These are phyloP conservation scores for Mariannaea sp. DNA, from an alignment of 2,329 filamentous ascomycete genomes.

Conservation along the genomic window DNA sequence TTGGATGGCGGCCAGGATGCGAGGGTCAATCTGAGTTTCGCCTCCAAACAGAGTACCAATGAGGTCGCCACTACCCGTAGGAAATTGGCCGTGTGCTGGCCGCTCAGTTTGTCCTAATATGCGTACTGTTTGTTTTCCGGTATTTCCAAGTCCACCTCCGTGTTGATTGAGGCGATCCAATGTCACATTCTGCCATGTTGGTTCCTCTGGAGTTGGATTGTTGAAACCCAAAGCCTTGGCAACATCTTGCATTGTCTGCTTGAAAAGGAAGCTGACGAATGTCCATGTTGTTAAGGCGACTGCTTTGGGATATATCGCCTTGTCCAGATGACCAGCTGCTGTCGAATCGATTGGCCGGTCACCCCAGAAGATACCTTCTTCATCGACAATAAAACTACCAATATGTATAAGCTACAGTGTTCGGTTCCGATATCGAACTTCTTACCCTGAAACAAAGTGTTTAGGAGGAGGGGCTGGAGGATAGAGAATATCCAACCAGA, in stretches of 20 bases:
- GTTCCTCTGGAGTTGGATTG: slow-evolving; percentile 32
- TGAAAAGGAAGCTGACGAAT: slow-evolving; percentile 54
- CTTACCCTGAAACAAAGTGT: slow-evolving; percentile 64
- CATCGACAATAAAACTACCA: slow-evolving; percentile 54
- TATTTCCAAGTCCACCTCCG: slow-evolving; percentile 26
- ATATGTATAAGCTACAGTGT: slow-evolving; percentile 28
- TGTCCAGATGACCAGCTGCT: slow-evolving; percentile 51
- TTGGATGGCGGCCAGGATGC: slow-evolving; percentile 41
- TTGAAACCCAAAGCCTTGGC: slow-evolving; percentile 53
- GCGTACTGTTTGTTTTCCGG: slow-evolving; percentile 32
- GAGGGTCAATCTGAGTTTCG: slow-evolving; percentile 43
- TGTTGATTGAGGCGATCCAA: slow-evolving; percentile 39
- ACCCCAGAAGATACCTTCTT: slow-evolving; percentile 54
- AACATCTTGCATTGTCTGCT: slow-evolving; percentile 51
- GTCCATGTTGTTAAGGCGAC: slow-evolving; percentile 57
- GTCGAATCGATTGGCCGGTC: slow-evolving; percentile 54
- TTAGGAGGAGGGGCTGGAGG: slow-evolving; percentile 63
- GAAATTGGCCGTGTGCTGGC: slow-evolving; percentile 31
- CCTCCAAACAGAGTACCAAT: slow-evolving; percentile 36
- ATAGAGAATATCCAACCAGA: slow-evolving; percentile 67
- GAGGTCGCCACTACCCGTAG: slow-evolving; percentile 33
- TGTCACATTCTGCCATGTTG: slow-evolving; percentile 41
- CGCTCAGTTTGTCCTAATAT: slow-evolving; percentile 34
- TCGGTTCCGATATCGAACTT: background rate
- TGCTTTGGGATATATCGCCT: slow-evolving; percentile 59